phyloP scores from a whole-genome alignment of 768 basidiomycete species.

The Trametes gibbosa region DNA sequence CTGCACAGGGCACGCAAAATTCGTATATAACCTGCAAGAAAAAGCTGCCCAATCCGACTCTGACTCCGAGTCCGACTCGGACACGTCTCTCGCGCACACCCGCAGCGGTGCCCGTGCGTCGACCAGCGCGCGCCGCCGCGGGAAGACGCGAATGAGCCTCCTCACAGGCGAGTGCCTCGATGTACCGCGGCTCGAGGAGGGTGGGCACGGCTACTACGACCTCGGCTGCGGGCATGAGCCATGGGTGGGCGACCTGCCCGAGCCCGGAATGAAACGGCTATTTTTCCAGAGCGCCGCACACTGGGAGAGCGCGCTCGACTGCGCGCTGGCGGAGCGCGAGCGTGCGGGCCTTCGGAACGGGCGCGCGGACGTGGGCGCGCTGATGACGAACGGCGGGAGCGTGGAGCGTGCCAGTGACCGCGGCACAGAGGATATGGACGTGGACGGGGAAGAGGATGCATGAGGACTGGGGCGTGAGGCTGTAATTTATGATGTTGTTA shows the following conservation, averaged over 20 bases:
- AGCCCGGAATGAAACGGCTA: constrained; percentile 33
- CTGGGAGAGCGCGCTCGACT: constrained; percentile 32
- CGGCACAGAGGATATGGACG: constrained; percentile 11
- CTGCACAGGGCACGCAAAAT: constrained; percentile 58
- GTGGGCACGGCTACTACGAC: constrained; percentile 36
- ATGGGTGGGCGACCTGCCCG: background rate
- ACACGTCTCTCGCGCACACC: constrained; percentile 35
- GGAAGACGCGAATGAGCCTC: constrained; percentile 65
- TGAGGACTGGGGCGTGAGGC: background rate
- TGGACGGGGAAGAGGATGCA: constrained; percentile 13
- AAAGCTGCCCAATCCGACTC: constrained; percentile 26
- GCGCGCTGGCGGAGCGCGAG: constrained; percentile 17
- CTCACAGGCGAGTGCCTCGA: constrained; percentile 60
- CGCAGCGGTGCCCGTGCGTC: constrained; percentile 18
- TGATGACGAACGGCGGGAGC: constrained; percentile 19
- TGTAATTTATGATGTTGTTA: constrained; percentile 10
- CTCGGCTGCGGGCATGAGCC: constrained; percentile 21
- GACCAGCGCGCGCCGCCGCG: constrained; percentile 23
- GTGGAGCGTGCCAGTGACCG: constrained; percentile 13
- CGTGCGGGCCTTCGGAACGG: constrained; percentile 3
- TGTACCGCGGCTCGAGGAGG: constrained; percentile 44
- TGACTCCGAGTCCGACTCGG: constrained; percentile 28
- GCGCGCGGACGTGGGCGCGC: constrained; percentile 8
- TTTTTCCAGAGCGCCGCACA: constrained; percentile 55
- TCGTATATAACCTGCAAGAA: constrained; percentile 45